These are phyloP conservation scores for Eucalyptus grandis DNA, from an alignment of 345 rosid genomes.

Conservation along the genomic window DNA sequence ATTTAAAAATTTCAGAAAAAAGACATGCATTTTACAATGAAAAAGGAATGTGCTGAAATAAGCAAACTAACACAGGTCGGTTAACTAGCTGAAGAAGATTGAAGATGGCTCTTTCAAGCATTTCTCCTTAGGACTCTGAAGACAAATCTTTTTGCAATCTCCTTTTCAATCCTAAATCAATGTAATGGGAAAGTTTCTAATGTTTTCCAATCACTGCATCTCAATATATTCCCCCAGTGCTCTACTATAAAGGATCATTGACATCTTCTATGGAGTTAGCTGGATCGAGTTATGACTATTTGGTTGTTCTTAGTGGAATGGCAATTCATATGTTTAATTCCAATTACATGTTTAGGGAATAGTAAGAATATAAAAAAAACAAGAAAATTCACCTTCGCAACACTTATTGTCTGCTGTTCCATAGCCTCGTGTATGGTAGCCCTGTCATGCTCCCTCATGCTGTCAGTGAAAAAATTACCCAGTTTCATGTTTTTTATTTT, in stretches of 20 bases:
- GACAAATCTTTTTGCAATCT: neutral
- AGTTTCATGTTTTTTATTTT: neutral
- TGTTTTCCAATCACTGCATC: neutral
- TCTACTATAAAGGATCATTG: neutral
- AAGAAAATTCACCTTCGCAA: slow-evolving; percentile 61
- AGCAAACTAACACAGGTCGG: neutral
- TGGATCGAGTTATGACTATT: neutral
- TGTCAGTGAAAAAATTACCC: slow-evolving; percentile 5
- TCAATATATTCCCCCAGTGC: neutral
- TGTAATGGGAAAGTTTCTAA: neutral
- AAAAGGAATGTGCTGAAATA: neutral
- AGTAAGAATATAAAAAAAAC: neutral
- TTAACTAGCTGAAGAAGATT: neutral
- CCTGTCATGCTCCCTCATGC: slow-evolving; percentile 97
- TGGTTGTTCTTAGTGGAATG: neutral
- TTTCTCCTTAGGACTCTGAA: neutral
- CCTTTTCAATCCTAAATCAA: neutral
- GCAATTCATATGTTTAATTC: neutral
- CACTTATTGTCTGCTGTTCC: slow-evolving; percentile 99
- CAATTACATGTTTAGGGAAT: neutral
- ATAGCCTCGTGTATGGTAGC: slow-evolving; percentile 98
- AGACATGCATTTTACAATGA: neutral
- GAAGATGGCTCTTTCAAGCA: neutral
- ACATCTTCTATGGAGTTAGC: neutral
- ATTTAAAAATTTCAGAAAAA: neutral